Base-by-base conservation (phyloP, 2,329 filamentous ascomycete genomes). In the Fusarium sp. region DNA sequence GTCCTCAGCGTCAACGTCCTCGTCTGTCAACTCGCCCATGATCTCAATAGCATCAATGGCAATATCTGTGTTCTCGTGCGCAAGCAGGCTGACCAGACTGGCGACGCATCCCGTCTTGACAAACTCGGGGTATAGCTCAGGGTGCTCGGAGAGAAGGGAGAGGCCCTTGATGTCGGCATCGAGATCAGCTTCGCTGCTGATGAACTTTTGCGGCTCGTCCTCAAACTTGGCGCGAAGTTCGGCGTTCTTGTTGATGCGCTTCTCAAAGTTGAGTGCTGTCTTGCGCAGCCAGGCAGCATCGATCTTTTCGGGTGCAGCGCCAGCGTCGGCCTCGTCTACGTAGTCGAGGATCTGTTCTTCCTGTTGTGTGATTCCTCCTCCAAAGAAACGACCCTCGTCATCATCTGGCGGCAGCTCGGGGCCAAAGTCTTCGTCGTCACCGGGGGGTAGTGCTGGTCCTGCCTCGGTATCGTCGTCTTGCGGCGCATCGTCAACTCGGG, bases 11-110 rank as follows among this genome's bases (percentile, higher is more conserved):
- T 92, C 88, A 3, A 98, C 94, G 79, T 98, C 96, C 80, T 99
- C 95, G 77, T 98, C 96, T 16, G 94, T 97, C 75, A 98, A 85
- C 84, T 99, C 96, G 64, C 91, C 92, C 59, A 99, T 90, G 55
- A 98, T 93, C 84, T 98, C 93, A 58, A 98, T 92, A 1, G 93
- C 94, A 72, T 93, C 94, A 77, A 98, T 97, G 12, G 96, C 95
- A 73, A 99, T 97, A 79, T 99, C 96, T 1, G 95, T 96, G 81
- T 99, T 99, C 78, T 99, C 96, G 81, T 99, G 96, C 17, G 96
- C 92, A 57, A 99, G 85, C 61, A 99, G 83, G 2, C 92, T 90
- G 2, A 97, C 94, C 59, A 99, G 83, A 63, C 92, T 95, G 6
- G 84, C 89, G 1, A 91, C 90, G 67, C 91, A 93, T 22, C 93